phyloP scores from a whole-genome alignment of 495 filamentous ascomycete genomes.

The Neurospora terricola region DNA sequence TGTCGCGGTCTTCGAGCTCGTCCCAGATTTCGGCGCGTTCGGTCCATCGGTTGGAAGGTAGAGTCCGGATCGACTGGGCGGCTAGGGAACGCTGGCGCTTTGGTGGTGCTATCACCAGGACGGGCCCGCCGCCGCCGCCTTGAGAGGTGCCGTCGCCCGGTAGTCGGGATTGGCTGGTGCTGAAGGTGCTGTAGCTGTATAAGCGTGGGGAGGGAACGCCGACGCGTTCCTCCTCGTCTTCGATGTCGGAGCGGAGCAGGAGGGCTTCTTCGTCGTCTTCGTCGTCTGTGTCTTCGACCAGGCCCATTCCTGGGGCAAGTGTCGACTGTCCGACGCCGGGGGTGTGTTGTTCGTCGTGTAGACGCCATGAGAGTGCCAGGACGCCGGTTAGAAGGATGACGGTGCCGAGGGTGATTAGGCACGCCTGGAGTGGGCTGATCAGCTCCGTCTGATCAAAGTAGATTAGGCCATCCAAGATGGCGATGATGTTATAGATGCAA shows the following conservation, averaged over 20 bases:
- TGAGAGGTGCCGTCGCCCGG: slow-evolving; percentile 17
- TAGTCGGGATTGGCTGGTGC: not conserved
- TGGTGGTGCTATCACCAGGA: not conserved
- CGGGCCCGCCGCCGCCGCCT: slow-evolving; percentile 1
- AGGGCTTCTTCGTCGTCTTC: slow-evolving; percentile 40
- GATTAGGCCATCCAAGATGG: slow-evolving; percentile 92
- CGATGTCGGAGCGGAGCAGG: slow-evolving; percentile 28
- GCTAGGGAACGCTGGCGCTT: slow-evolving; percentile 13
- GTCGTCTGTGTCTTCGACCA: slow-evolving; percentile 55
- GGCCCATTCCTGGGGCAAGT: slow-evolving; percentile 58
- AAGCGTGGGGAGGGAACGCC: slow-evolving; percentile 15
- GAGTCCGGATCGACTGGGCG: slow-evolving; percentile 21
- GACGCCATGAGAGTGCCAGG: slow-evolving; percentile 85
- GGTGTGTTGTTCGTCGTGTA: slow-evolving; percentile 59
- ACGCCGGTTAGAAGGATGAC: slow-evolving; percentile 79
- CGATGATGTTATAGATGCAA: slow-evolving; percentile 99
- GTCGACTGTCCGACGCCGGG: slow-evolving; percentile 50
- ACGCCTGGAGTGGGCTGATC: slow-evolving; percentile 62
- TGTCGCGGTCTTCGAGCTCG: slow-evolving; percentile 51
- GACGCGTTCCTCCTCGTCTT: slow-evolving; percentile 21
- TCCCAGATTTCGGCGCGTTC: slow-evolving; percentile 58
- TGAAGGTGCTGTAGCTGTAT: slow-evolving; percentile 36
- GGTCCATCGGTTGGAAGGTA: slow-evolving; percentile 31
- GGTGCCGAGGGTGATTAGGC: slow-evolving; percentile 81
- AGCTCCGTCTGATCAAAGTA: slow-evolving; percentile 87